Evolutionary conservation across 2,329 filamentous ascomycete genomes (phyloP).

Genomic region (Paraphaeosphaeria sporulosa): DNA sequence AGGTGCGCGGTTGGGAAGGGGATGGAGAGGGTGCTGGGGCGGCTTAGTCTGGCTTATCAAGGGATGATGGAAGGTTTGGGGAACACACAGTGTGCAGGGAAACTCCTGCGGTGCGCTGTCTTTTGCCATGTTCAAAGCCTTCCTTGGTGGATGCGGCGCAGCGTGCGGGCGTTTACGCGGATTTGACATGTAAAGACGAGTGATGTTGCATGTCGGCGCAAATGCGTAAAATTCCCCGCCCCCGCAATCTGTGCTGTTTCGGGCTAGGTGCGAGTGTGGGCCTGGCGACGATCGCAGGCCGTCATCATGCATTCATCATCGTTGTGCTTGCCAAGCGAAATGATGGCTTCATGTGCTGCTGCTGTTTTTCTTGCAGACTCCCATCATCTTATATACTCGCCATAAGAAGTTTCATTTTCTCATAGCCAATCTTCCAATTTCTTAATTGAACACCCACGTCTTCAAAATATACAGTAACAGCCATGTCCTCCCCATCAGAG

Average conservation of each 20-base stretch:
- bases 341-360: not conserved
- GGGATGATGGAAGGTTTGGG: constrained; percentile 4
- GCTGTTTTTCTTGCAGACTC: not conserved
- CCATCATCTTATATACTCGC: not conserved
- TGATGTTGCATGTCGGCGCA: not conserved
- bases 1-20: constrained; percentile 84
- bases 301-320: constrained; percentile 20
- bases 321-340: constrained; percentile 13
- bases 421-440: not conserved
- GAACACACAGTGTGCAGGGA: constrained; percentile 49
- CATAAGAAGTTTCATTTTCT: not conserved
- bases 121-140: not conserved
- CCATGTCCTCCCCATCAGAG: constrained; percentile 44
- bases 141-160: not conserved
- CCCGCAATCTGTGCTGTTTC: constrained; percentile 1
- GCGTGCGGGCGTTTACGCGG: not conserved
- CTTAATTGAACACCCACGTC: not conserved
- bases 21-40: constrained; percentile 71
- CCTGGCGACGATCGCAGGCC: not conserved
- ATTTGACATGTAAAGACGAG: not conserved
- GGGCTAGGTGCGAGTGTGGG: not conserved
- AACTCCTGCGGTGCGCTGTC: constrained; percentile 33
- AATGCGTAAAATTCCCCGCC: constrained; percentile 8
- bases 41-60: not conserved
- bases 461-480: too few species aligned